These are phyloP conservation scores for Verbena officinalis DNA, from an alignment of 257 asterid genomes.

Conservation along the genomic window DNA sequence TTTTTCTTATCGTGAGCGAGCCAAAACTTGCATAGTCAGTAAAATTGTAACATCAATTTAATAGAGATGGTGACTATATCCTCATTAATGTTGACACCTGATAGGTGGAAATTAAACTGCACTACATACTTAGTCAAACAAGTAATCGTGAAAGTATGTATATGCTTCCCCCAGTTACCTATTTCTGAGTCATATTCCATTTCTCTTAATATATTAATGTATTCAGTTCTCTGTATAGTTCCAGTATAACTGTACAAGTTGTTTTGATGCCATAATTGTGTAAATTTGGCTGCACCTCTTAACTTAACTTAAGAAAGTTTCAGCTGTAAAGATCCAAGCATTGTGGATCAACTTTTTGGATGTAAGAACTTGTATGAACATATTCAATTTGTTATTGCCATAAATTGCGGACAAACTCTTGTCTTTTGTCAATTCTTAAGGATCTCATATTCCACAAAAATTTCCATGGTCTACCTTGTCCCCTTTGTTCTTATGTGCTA, in stretches of 20 bases:
- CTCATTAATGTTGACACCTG: slow-evolving; percentile 8
- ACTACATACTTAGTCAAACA: neutral
- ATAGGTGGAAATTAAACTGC: slow-evolving; percentile 6
- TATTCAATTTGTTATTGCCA: slow-evolving; percentile 4
- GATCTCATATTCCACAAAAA: no score
- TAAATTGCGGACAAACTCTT: neutral
- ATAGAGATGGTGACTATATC: slow-evolving; percentile 15
- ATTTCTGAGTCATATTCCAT: slow-evolving; percentile 4
- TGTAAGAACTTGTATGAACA: neutral
- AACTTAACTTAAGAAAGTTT: neutral
- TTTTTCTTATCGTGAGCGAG: neutral
- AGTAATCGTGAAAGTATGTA: slow-evolving; percentile 6
- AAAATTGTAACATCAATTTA: neutral
- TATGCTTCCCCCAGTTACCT: neutral
- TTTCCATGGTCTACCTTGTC: no score
- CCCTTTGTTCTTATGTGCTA: neutral
- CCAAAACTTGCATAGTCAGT: slow-evolving; percentile 15
- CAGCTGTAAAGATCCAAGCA: neutral
- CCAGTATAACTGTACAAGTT: neutral
- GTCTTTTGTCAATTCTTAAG: slow-evolving; percentile 4
- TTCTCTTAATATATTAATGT: slow-evolving; percentile 1
- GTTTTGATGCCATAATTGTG: neutral
- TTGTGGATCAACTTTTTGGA: neutral
- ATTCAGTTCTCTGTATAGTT: neutral
- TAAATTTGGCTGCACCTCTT: neutral